Base-by-base conservation (phyloP, 768 basidiomycete genomes). In the Lactifluus echinatus region DNA sequence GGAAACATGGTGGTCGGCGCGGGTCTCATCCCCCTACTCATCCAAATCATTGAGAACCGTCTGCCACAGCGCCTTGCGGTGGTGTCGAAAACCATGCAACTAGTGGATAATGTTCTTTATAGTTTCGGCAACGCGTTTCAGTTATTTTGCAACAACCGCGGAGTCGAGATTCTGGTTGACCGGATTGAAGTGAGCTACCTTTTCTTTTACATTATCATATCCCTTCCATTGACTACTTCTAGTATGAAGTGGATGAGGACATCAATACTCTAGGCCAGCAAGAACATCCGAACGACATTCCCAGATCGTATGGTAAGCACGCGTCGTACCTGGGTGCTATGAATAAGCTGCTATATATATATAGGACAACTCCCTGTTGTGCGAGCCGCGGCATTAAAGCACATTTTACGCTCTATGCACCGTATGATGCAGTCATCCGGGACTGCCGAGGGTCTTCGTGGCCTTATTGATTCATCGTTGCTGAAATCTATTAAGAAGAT, bases 381-480 rank as follows among this genome's bases (percentile, higher is more conserved):
- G 46, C 82, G 85, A 4, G 83, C 84, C 24, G 84, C 85, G 37
- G 83, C 92, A n/a, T 74, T 98, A 63, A 96, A 95, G 71, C 86
- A 93, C 61, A 81, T 92, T 10, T 70, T 99, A 31, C 85, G 96
- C 28, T 93, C 93, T 1, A 83, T 95, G 73, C 93, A 96, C 64
- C 84, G 96, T 28, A 92, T 98, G 83, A 96, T 99, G 94, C 90
- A 94, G 66, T 87, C 89, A 0, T 87, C 92, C 0, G 95, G 95
- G 8, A 88, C 89, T 3, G 85, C 93, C 4, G 96, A 99, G 68
- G 93, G 94, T 2, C 78, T 99, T 12, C 84, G 96, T 15, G 94
- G 93, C 31, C 75, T 99, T 36, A 93, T 97, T 55, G 96, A 99
- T 70, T 86, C 87, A 49, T 84, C 90, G 2, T 74, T 98, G 21